Percentiles rank a stretch among this genome's conserved stretches.
Conservation (phyloP, 352 stramenopile genomes). For the Thraustochytrium sp. region DNA sequence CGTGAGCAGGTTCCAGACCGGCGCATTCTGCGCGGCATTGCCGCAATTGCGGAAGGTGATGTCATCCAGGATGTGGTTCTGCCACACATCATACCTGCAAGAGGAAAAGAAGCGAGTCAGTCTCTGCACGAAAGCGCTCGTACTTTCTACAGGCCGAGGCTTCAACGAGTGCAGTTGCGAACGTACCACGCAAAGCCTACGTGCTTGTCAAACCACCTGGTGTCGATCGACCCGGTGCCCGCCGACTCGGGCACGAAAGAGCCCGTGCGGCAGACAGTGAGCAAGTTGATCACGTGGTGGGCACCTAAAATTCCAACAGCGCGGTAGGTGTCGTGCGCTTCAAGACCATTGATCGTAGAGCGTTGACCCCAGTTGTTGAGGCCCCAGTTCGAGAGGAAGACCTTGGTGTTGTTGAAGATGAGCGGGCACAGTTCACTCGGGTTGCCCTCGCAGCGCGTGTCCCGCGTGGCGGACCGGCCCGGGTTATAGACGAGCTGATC, state of each 20-base stretch:
- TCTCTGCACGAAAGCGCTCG: too few relatives aligned
- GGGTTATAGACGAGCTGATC: slow-evolving; percentile 38
- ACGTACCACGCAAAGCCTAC: not conserved
- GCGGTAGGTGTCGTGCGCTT: not conserved
- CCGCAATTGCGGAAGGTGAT: slow-evolving; percentile 24
- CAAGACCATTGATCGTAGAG: not conserved
- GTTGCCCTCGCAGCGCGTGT: not conserved
- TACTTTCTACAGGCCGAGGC: too few relatives aligned
- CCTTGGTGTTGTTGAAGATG: slow-evolving; percentile 1
- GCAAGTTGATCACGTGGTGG: not conserved
- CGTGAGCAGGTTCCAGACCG: not conserved
- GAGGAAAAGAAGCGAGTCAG: too few relatives aligned
- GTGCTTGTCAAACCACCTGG: not conserved
- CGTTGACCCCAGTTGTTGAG: slow-evolving; percentile 16
- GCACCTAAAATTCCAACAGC: not conserved
- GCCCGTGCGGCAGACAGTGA: not conserved
- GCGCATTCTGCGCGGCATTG: not conserved
- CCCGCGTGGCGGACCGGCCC: not conserved
- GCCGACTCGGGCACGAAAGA: not conserved
- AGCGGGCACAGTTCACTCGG: not conserved
- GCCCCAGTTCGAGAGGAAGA: slow-evolving; percentile 32
- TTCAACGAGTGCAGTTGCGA: too few relatives aligned
- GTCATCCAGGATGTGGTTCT: not conserved
- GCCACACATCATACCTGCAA: not conserved
- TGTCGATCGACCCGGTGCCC: not conserved